Conservation (phyloP, 192 early-diverging fungal genomes). For the Geranomyces variabilis region DNA sequence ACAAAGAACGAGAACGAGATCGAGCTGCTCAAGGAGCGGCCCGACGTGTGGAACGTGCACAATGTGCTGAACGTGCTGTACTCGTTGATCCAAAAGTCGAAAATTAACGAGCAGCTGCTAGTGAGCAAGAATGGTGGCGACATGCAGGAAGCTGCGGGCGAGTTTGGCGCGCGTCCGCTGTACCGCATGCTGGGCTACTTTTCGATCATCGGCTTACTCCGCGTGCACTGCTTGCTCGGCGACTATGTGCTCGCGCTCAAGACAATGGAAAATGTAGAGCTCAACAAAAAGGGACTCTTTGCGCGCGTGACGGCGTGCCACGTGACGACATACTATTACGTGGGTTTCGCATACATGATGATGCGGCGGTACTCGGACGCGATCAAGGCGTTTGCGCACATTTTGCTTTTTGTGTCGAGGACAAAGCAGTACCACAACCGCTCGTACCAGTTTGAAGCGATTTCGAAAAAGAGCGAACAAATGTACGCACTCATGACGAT, state of each 20-base stretch:
- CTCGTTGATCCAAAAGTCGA: conserved; percentile 93
- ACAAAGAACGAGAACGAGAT: conserved; percentile 82
- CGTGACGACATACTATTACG: conserved; percentile 96
- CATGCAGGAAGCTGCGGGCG: conserved; percentile 84
- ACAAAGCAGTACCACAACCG: conserved; percentile 94
- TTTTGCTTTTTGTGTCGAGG: conserved; percentile 85
- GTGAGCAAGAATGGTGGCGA: conserved; percentile 89
- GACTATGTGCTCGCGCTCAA: conserved; percentile 95
- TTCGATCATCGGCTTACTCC: conserved; percentile 86
- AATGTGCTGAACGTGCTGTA: conserved; percentile 96
- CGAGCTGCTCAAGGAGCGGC: conserved; percentile 78
- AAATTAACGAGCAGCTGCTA: conserved; percentile 90
- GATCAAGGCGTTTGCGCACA: conserved; percentile 87
- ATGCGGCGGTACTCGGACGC: conserved; percentile 96
- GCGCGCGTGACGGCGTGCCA: conserved; percentile 96
- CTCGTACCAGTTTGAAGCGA: conserved; percentile 88
- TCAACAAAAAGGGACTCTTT: conserved; percentile 91
- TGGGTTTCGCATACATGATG: conserved; percentile 98
- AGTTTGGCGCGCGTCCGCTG: conserved; percentile 83
- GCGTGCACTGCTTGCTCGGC: conserved; percentile 93
- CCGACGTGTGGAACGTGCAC: conserved; percentile 88
- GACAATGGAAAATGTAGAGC: conserved; percentile 94
- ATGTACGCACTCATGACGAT: conserved; percentile 94
- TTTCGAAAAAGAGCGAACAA: conserved; percentile 90
- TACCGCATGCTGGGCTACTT: conserved; percentile 99